A percentile compares a stretch with the other conserved stretches of the same genome.
Conservation (phyloP, 805 yeast genomes). For the Cephaloascus fragrans region DNA sequence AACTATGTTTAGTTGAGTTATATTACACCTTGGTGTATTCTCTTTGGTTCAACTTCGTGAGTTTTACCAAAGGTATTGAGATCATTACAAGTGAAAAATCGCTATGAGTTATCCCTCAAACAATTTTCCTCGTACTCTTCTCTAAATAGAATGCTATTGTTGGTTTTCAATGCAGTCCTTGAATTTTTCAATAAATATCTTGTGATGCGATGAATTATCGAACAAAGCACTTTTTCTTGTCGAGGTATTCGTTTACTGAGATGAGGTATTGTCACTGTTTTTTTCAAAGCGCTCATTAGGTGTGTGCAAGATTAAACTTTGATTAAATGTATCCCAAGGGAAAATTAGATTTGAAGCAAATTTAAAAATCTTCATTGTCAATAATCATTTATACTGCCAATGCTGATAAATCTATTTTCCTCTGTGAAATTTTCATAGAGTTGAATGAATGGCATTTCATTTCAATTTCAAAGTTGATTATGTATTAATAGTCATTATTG, state of each 20-base stretch:
- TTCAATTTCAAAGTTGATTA: slow-evolving; percentile 1
- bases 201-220: slow-evolving; percentile 9
- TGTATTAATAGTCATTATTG: slow-evolving; percentile 1
- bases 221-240: slow-evolving; percentile 11
- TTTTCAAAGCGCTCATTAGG: no score
- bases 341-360: slow-evolving; percentile 10
- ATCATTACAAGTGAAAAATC: slow-evolving; percentile 15
- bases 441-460: not conserved
- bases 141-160: slow-evolving; percentile 13
- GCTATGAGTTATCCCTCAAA: no score
- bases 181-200: slow-evolving; percentile 1
- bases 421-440: not conserved
- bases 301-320: slow-evolving; percentile 5
- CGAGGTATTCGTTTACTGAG: slow-evolving; percentile 7
- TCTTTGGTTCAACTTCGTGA: slow-evolving; percentile 3
- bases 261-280: slow-evolving; percentile 14
- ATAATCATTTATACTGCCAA: slow-evolving; percentile 1
- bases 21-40: no score
- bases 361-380: slow-evolving; percentile 1
- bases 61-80: slow-evolving; percentile 17
- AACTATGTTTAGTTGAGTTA: no score
- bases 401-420: slow-evolving; percentile 1
- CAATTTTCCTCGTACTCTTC: slow-evolving; percentile 19
- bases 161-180: slow-evolving; percentile 12
- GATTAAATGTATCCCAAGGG: slow-evolving; percentile 22